These are phyloP conservation scores for Phytophthora sojae DNA, from an alignment of 352 stramenopile genomes.

Conservation along the genomic window DNA sequence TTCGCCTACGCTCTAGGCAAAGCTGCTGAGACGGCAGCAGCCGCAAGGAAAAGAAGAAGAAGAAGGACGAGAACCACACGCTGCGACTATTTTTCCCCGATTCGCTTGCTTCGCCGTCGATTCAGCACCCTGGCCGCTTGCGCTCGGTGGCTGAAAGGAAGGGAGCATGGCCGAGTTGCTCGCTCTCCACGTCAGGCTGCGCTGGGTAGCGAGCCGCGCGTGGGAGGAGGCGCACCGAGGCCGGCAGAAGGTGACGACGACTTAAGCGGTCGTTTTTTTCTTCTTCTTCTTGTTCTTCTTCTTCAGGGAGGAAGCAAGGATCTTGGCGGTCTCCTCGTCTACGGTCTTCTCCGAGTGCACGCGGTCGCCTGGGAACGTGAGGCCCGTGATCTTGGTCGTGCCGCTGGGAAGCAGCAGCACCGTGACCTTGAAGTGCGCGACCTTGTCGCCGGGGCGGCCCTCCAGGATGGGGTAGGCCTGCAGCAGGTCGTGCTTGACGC, in stretches of 20 bases:
- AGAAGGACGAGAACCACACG: conserved; percentile 35
- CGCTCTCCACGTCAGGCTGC: conserved; percentile 8
- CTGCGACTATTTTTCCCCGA: conserved; percentile 33
- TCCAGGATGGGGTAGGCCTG: conserved; percentile 98
- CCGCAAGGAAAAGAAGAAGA: conserved; percentile 42
- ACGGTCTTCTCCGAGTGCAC: conserved; percentile 94
- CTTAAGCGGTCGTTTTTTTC: conserved; percentile 62
- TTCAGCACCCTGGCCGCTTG: conserved; percentile 20
- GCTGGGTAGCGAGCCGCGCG: no score
- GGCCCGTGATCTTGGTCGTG: conserved; percentile 96
- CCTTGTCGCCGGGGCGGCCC: conserved; percentile 94
- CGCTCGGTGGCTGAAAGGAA: conserved; percentile 31
- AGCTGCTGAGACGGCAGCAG: conserved; percentile 32
- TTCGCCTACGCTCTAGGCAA: conserved; percentile 38
- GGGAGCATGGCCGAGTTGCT: conserved; percentile 26
- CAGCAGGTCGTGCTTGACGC: conserved; percentile 97
- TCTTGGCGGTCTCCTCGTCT: conserved; percentile 92
- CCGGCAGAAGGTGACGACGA: conserved; percentile 16
- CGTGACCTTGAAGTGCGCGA: conserved; percentile 99
- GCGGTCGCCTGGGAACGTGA: conserved; percentile 90
- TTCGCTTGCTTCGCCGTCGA: conserved; percentile 37
- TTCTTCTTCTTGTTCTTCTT: conserved; percentile 98
- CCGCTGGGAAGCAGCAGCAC: conserved; percentile 97
- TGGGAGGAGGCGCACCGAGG: conserved; percentile 7
- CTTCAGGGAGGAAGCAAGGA: conserved; percentile 93